A percentile compares a stretch with the other conserved stretches of the same genome.
Evolutionary conservation across 2,329 filamentous ascomycete species (phyloP).

Genomic region (Pseudocercospora pini-densiflorae): DNA sequence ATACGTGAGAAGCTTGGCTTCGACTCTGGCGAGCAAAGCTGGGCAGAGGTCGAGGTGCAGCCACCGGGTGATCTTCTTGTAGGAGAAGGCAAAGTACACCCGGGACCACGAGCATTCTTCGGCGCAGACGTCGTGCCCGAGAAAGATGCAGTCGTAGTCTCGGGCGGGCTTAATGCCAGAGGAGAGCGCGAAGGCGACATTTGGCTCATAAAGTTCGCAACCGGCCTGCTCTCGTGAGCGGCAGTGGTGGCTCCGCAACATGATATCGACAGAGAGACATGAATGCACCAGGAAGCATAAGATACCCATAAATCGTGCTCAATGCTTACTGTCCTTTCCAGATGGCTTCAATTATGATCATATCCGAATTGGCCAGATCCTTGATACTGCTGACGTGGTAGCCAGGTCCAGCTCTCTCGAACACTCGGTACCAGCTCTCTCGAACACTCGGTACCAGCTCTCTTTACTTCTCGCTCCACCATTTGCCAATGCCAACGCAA

Average conservation of each 20-base stretch:
- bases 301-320: not conserved
- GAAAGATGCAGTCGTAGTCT: conserved; percentile 45
- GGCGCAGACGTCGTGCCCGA: conserved; percentile 46
- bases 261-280: conserved; percentile 12
- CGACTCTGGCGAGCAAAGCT: conserved; percentile 46
- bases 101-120: conserved; percentile 49
- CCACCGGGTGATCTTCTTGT: conserved; percentile 40
- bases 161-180: conserved; percentile 50
- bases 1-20: conserved; percentile 48
- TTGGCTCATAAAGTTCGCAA: conserved; percentile 44
- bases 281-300: not conserved
- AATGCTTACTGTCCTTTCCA: not conserved
- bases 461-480: conserved; percentile 2
- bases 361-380: conserved; percentile 1
- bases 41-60: conserved; percentile 49
- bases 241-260: not conserved
- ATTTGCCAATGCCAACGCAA: conserved; percentile 1
- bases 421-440: conserved; percentile 7
- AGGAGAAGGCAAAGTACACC: conserved; percentile 49
- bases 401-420: conserved; percentile 2
- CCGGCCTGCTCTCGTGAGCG: not conserved
- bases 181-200: conserved; percentile 50
- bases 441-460: conserved; percentile 4
- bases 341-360: conserved; percentile 11
- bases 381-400: conserved; percentile 8